phyloP scores from a whole-genome alignment of 768 basidiomycete species.

The Russula compacta region DNA sequence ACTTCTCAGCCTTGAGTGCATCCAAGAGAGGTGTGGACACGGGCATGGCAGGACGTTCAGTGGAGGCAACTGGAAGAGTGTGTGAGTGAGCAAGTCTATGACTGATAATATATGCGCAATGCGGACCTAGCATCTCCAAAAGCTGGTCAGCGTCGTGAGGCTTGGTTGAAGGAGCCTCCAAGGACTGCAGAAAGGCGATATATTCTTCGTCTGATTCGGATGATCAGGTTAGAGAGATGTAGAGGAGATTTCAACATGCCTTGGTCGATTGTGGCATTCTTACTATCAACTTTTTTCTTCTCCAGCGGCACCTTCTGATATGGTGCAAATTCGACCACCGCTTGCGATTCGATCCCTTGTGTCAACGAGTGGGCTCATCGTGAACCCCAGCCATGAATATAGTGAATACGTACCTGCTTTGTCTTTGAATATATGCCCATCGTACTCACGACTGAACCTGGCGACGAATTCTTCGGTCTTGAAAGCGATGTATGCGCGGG shows the following conservation, averaged over 20 bases:
- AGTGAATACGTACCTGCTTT: conserved; percentile 60
- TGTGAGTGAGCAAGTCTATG: background rate
- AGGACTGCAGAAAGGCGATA: conserved; percentile 67
- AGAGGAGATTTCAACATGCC: conserved; percentile 36
- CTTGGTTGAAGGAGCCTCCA: conserved; percentile 43
- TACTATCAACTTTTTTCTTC: conserved; percentile 70
- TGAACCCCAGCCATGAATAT: background rate
- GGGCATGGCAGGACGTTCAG: conserved; percentile 49
- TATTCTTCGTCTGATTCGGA: conserved; percentile 62
- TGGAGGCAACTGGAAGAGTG: conserved; percentile 48
- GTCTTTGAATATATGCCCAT: conserved; percentile 87
- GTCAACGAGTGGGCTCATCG: background rate
- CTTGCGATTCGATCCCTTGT: conserved; percentile 77
- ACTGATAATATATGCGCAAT: background rate
- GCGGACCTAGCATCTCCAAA: conserved; percentile 54
- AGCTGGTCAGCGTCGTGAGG: conserved; percentile 46
- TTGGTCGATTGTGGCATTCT: conserved; percentile 84
- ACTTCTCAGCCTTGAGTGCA: conserved; percentile 80
- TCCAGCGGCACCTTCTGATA: conserved; percentile 74
- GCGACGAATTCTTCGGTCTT: conserved; percentile 63
- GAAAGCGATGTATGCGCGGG: conserved; percentile 91
- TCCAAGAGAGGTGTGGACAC: conserved; percentile 90
- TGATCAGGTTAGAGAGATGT: background rate
- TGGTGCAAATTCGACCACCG: conserved; percentile 90
- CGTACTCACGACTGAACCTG: conserved; percentile 72